These are phyloP conservation scores for Adenanthera pavonina DNA, from an alignment of 306 rosid genomes.

Conservation along the genomic window DNA sequence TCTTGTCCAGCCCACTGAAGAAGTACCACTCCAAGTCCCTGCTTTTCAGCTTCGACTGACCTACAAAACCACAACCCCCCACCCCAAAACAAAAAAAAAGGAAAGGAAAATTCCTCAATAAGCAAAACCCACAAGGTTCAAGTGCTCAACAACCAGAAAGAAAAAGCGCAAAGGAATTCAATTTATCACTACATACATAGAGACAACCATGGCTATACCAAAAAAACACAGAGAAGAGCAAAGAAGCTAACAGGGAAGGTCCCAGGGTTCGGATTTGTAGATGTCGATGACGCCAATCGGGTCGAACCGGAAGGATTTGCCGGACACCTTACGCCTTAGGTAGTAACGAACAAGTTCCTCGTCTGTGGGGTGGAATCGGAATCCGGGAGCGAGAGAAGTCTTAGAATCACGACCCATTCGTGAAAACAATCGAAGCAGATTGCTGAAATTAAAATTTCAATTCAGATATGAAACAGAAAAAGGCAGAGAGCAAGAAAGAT, in stretches of 20 bases:
- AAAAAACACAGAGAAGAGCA: background rate
- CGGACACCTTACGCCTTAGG: conserved; percentile 71
- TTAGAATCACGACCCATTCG: conserved; percentile 52
- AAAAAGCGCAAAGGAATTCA: background rate
- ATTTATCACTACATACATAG: conserved; percentile 18
- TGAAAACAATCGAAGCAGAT: conserved; percentile 17
- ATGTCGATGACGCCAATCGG: conserved; percentile 71
- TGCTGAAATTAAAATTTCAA: background rate
- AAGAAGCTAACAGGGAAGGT: conserved; percentile 71
- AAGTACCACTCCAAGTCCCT: conserved; percentile 96
- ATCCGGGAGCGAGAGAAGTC: conserved; percentile 72
- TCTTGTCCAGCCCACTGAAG: conserved; percentile 77
- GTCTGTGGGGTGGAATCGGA: conserved; percentile 96
- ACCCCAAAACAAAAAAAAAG: no score
- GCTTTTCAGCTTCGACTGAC: conserved; percentile 69
- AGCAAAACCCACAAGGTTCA: background rate
- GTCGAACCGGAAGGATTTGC: conserved; percentile 54
- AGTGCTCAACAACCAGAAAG: background rate
- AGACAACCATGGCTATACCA: background rate
- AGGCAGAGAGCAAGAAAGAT: background rate
- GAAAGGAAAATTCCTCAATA: background rate
- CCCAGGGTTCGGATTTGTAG: conserved; percentile 93
- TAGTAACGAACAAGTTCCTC: conserved; percentile 80
- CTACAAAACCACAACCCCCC: conserved; percentile 37
- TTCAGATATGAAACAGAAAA: background rate